Base-by-base conservation (phyloP, 2,329 filamentous ascomycete species). In the Sclerotinia spermophila region DNA sequence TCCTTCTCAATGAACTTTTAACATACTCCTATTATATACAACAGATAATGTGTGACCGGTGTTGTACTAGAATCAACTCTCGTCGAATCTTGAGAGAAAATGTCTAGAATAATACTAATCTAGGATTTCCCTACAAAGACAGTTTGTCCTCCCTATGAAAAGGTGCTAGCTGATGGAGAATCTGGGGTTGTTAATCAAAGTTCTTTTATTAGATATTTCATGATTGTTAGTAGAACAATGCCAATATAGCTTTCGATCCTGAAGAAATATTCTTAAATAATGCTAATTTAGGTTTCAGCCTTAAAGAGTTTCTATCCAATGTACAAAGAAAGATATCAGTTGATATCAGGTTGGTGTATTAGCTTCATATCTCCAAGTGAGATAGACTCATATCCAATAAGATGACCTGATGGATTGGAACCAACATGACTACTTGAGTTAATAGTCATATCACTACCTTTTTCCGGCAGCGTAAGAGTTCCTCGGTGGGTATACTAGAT, bases 1-100 rank as follows among this genome's bases (percentile, higher is more conserved):
- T 7, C 5, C 11, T 27, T 51, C 4, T 17, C 5, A 17, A 7
- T 2, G 6, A 51, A 27, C n/a, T 15, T 2, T n/a, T 15, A 27
- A 17, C 5, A 6, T 53, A n/a, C 48, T 53, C 17, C 0, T 53
- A 3, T 30, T 1, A 30, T 17, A 53, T 5, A 27, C 2, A 53
- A 53, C 13, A 53, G 6, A 53, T 53, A 27, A 27, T 3, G 3
- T 27, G 13, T 17, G n/a, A 17, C 5, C 17, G 8, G 17, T 7
- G 15, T 30, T 17, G 15, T 17, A 17, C 7, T 0, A 17, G 17
- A 51, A n/a, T 27, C 0, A 5, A 15, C 8, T 27, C 0, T 3
- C 2, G 1, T 27, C 48, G 2, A 53, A 53, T 53, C 5, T 1
- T 55, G 8, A 33, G 19, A 33, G 30, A 24, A 17, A 5, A 33